Evolutionary conservation across 148 eudicot species (phyloP).

Genomic region (Limonium bicolor): DNA sequence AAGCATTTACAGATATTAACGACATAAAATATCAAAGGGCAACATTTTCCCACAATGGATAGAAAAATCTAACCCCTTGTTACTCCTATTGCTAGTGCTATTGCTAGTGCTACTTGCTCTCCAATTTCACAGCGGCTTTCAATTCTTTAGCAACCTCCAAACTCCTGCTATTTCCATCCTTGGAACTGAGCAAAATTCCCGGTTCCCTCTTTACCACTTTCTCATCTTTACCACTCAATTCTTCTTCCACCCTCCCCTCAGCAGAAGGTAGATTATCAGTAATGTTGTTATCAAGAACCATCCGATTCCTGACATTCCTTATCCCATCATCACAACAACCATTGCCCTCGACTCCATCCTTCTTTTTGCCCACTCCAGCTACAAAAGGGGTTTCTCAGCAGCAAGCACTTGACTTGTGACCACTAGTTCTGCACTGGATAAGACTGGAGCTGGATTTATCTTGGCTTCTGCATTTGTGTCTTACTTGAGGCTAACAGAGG

Average conservation of each 20-base stretch:
- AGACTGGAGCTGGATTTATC: neutral
- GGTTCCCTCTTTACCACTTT: neutral
- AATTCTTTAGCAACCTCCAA: neutral
- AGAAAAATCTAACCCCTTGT: too few relatives aligned
- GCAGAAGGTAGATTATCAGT: neutral
- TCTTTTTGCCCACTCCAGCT: neutral
- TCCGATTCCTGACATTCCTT: too few relatives aligned
- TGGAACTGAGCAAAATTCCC: neutral
- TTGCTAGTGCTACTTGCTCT: neutral
- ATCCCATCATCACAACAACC: neutral
- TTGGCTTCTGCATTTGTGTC: conserved; percentile 1
- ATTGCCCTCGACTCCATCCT: neutral
- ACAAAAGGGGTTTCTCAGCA: neutral
- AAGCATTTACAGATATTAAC: too few relatives aligned
- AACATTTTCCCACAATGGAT: too few relatives aligned
- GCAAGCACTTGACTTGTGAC: neutral
- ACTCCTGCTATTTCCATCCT: neutral
- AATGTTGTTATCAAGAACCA: too few relatives aligned
- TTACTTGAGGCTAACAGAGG: neutral
- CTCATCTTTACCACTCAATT: neutral
- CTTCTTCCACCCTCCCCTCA: neutral
- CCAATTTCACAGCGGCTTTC: neutral
- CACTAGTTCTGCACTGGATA: neutral
- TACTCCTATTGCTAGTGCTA: too few relatives aligned
- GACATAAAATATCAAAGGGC: too few relatives aligned